Evolutionary conservation across 192 early-diverging fungal species (phyloP), one percentile per base, ranked within the genome.

Genomic region (Funneliformis mosseae): DNA sequence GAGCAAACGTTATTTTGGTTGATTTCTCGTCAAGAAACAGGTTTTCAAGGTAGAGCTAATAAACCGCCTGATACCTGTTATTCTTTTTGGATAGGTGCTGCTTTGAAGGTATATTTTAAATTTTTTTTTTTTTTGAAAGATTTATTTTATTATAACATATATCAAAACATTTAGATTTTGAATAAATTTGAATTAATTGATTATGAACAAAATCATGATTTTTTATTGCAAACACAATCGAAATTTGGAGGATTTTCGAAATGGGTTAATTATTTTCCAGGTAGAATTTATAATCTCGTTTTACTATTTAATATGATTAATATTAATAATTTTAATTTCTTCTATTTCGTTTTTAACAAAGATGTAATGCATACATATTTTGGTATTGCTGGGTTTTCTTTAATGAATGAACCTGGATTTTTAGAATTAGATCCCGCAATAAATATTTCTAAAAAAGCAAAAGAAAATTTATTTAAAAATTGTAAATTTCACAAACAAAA

Each of bases 11-110:
- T 92, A 42, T 80, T 84, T 45, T 99, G 98, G 98, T 88, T 94
- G 46, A 68, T 99, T 66, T 82, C 83, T 25, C 87, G 94, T n/a
- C 96, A 97, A 81, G 80, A 81, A 48, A 86, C 83, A 33, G 98
- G 98, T 7, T 99, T 97, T 86, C 93, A 96, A 80, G 98, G 98
- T 5, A 83, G 98, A 50, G 84, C 88, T 11, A 94, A 95, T 81
- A 99, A 99, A 83, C 83, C 86, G 4, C 85, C 91, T 27, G 98
- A 99, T 81, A 95, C 94, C 14, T 99, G 98, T 84, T 99, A 99
- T 84, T 93, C 95, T 10, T 99, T 97, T 85, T 99, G 98, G 98
- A 88, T 99, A 25, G 98, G 98, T 9, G 96, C 90, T 0, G 82
- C 91, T 11, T 78, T 99, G 23, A 82, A 87, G 81, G 92, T 94